These are phyloP conservation scores for Tremella mesenterica DNA, from an alignment of 768 basidiomycete species.

Conservation along the genomic window DNA sequence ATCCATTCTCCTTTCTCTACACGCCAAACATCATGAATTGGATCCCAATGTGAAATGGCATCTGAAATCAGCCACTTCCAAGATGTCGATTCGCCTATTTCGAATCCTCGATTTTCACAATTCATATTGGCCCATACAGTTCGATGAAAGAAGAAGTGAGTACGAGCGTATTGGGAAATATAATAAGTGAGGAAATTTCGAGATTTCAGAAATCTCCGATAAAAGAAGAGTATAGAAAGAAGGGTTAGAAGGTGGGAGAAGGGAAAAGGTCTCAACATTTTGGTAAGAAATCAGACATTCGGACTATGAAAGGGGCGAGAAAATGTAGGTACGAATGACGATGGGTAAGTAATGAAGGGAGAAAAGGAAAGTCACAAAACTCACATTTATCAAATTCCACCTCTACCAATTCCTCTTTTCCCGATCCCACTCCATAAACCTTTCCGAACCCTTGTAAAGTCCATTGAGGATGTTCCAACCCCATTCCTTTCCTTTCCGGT, in stretches of 20 bases:
- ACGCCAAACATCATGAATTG: slow-evolving; percentile 22
- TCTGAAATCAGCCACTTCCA: slow-evolving; percentile 17
- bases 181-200: neutral
- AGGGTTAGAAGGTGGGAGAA: neutral
- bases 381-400: slow-evolving; percentile 43
- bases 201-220: neutral
- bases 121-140: neutral
- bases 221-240: neutral
- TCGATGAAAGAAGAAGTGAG: neutral
- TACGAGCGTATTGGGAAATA: too few relatives aligned
- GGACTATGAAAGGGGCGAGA: too few relatives aligned
- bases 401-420: slow-evolving; percentile 32
- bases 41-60: slow-evolving; percentile 40
- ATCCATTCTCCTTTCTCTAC: slow-evolving; percentile 34
- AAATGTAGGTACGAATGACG: too few relatives aligned
- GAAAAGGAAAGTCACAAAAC: slow-evolving; percentile 9
- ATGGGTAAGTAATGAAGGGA: too few relatives aligned
- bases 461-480: slow-evolving; percentile 25
- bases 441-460: slow-evolving; percentile 52
- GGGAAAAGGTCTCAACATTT: neutral
- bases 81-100: too few relatives aligned
- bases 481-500: slow-evolving; percentile 20
- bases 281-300: neutral
- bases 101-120: too few relatives aligned
- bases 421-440: slow-evolving; percentile 41